Percentiles rank a stretch among this genome's conserved stretches.
Conservation (phyloP, 345 rosid genomes). For the Murraya paniculata region DNA sequence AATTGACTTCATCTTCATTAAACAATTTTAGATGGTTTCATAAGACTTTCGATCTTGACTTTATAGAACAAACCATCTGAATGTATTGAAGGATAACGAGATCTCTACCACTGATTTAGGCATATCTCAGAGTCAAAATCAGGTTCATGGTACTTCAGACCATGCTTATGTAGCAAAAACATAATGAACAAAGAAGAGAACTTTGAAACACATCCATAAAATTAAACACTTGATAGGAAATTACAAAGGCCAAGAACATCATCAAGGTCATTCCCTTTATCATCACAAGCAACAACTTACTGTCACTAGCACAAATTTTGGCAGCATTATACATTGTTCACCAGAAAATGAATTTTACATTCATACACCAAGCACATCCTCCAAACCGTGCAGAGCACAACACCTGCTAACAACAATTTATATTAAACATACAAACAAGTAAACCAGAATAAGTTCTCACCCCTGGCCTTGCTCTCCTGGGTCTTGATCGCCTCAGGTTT, state of each 20-base stretch:
- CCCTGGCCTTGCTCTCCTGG: constrained; percentile 59
- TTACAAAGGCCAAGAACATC: not conserved
- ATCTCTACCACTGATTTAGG: not conserved
- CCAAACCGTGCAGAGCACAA: not conserved
- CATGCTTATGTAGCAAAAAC: not conserved
- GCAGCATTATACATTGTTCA: not conserved
- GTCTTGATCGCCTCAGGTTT: constrained; percentile 75
- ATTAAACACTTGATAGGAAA: not conserved
- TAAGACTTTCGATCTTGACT: not conserved
- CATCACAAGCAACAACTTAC: not conserved
- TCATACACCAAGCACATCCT: not conserved
- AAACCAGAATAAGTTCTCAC: constrained; percentile 33
- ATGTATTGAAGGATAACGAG: not conserved
- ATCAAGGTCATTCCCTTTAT: not conserved
- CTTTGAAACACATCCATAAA: not conserved
- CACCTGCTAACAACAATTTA: not conserved
- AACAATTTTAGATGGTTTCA: not conserved
- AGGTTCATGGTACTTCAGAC: not conserved
- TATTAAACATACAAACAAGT: not conserved
- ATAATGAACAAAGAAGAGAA: not conserved
- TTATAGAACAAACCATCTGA: not conserved
- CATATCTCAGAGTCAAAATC: not conserved
- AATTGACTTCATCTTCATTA: not conserved
- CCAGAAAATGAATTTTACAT: not conserved
- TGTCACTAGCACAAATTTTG: not conserved